phyloP scores from a whole-genome alignment of 805 yeast genomes.

The Gaillardinia entomophila region DNA sequence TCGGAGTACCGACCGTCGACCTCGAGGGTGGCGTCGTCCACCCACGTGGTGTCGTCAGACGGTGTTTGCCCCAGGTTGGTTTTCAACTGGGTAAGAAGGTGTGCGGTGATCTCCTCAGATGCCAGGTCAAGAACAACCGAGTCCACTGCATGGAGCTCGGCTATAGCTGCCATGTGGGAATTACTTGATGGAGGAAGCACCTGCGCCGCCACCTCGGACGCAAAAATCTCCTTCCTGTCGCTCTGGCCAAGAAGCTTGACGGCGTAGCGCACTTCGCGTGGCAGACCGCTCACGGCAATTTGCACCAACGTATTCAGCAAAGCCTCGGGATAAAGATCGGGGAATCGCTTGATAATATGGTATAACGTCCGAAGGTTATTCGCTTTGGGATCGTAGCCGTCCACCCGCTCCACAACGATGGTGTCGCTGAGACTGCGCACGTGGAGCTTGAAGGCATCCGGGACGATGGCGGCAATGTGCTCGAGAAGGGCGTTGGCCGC shows the following conservation, averaged over 20 bases:
- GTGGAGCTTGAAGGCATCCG: constrained; percentile 60
- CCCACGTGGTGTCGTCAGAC: constrained; percentile 35
- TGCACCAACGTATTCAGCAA: constrained; percentile 42
- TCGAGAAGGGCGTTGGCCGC: constrained; percentile 52
- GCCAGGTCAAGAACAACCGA: constrained; percentile 46
- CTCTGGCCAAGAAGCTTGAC: constrained; percentile 51
- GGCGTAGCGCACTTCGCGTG: constrained; percentile 61
- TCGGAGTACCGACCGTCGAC: constrained; percentile 15
- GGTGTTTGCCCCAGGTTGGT: constrained; percentile 23
- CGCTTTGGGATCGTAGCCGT: constrained; percentile 14
- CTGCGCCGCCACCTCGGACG: constrained; percentile 31
- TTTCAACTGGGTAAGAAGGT: constrained; percentile 60
- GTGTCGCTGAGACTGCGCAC: constrained; percentile 42
- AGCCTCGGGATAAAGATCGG: constrained; percentile 42
- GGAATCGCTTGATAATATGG: constrained; percentile 49
- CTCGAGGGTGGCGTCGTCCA: constrained; percentile 39
- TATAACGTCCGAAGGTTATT: constrained; percentile 53
- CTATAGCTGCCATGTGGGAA: constrained; percentile 53
- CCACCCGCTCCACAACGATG: constrained; percentile 17
- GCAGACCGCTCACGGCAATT: constrained; percentile 47
- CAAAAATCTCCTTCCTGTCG: constrained; percentile 33
- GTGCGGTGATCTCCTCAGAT: constrained; percentile 53
- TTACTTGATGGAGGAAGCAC: constrained; percentile 48
- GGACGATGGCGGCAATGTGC: constrained; percentile 53
- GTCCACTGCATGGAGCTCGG: constrained; percentile 49